Conservation (phyloP, 768 basidiomycete species). For the Boletus coccyginus region DNA sequence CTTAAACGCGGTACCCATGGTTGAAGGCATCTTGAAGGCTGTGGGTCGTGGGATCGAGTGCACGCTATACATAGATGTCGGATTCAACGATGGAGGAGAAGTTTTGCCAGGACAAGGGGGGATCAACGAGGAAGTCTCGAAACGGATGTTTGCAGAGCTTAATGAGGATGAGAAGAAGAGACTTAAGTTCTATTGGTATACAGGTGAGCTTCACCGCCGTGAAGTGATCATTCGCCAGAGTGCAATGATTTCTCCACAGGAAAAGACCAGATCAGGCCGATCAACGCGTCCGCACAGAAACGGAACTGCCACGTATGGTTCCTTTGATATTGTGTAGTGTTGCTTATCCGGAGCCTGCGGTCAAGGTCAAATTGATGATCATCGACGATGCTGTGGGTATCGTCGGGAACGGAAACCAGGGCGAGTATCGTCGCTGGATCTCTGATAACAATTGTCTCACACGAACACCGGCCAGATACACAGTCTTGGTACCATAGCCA, state of each 20-base stretch:
- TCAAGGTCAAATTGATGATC: conserved; percentile 59
- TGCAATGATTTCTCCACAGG: conserved; percentile 24
- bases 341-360: background rate
- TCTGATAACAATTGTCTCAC: conserved; percentile 2
- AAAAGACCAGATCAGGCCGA: conserved; percentile 62
- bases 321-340: background rate
- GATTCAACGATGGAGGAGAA: conserved; percentile 56
- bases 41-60: conserved; percentile 60
- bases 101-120: conserved; percentile 67
- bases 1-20: conserved; percentile 62
- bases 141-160: conserved; percentile 53
- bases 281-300: conserved; percentile 63
- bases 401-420: conserved; percentile 69
- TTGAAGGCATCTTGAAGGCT: conserved; percentile 56
- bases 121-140: conserved; percentile 67
- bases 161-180: conserved; percentile 43
- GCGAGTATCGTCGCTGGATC: conserved; percentile 21
- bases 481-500: conserved; percentile 74
- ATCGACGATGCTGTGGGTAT: conserved; percentile 66
- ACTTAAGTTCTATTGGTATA: conserved; percentile 56
- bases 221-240: background rate
- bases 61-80: conserved; percentile 58
- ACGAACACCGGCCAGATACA: conserved; percentile 37
- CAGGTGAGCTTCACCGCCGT: conserved; percentile 21
- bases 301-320: conserved; percentile 61